A percentile compares a stretch with the other conserved stretches of the same genome.
Conservation (phyloP, 169 alveolate species). For the Amoebophrya sp. region DNA sequence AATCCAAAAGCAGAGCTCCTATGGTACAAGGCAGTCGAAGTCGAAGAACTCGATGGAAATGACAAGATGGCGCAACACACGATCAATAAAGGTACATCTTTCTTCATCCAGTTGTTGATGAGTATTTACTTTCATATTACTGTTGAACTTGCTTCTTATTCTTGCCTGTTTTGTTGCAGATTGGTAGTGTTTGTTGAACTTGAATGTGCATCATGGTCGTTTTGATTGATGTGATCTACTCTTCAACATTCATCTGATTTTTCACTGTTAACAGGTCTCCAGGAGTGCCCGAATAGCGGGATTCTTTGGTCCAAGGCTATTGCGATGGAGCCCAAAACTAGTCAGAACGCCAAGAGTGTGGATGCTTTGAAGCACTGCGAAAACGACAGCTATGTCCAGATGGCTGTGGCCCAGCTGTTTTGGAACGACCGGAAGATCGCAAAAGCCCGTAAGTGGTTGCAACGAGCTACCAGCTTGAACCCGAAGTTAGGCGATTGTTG, state of each 20-base stretch:
- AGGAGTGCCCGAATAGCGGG: slow-evolving; percentile 88
- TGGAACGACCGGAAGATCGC: slow-evolving; percentile 79
- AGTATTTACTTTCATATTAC: not conserved
- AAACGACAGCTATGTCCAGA: slow-evolving; percentile 76
- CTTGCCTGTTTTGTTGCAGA: too few species aligned
- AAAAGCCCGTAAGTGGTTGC: slow-evolving; percentile 89
- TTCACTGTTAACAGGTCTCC: slow-evolving; percentile 38
- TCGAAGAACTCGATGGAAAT: slow-evolving; percentile 81
- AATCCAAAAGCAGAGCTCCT: slow-evolving; percentile 72
- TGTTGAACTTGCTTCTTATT: not conserved
- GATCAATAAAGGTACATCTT: slow-evolving; percentile 69
- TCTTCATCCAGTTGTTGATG: not conserved
- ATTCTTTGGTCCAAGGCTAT: slow-evolving; percentile 84
- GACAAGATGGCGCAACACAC: slow-evolving; percentile 73
- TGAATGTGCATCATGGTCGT: not conserved
- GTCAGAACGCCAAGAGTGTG: slow-evolving; percentile 75
- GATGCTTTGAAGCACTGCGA: slow-evolving; percentile 87
- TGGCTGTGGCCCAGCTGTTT: slow-evolving; percentile 81
- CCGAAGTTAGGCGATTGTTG: slow-evolving; percentile 84
- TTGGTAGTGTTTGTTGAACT: too few species aligned
- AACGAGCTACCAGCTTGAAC: slow-evolving; percentile 74
- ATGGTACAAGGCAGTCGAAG: slow-evolving; percentile 81
- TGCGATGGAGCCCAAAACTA: slow-evolving; percentile 71
- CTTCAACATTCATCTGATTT: too few species aligned
- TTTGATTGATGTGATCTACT: not conserved